Evolutionary conservation across 768 basidiomycete species (phyloP), one percentile per base, ranked within the genome.

Genomic region (Scleroderma bovista): DNA sequence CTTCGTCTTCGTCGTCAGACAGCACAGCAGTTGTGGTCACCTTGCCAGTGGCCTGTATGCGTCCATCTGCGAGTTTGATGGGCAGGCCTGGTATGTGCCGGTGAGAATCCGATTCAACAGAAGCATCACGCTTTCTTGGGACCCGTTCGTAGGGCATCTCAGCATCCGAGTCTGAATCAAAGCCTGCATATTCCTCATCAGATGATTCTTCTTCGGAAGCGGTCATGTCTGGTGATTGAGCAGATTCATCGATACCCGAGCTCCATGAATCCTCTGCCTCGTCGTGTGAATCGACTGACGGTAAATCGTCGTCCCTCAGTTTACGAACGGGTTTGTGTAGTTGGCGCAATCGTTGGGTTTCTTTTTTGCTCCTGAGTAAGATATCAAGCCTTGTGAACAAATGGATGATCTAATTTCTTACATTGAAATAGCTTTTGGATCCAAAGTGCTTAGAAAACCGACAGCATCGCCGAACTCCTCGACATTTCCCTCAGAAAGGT

Each of bases 61-160:
- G 80, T 1, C 94, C 94, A 54, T 88, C 77, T 3, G 84, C 75
- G 2, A 95, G 75, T 67, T 96, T 97, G 60, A 95, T 93, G 10
- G 94, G 91, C 26, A 95, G 72, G 15, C 85, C 74, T 44, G 77
- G 73, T 42, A 86, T 73, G 41, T 73, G 75, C 51, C 74, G 72
- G 33, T 72, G 74, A 52, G 77, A 69, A 43, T 77, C 69, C 20
- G 69, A 57, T 44, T 78, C 73, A 70, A 75, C 74, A 11, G 72
- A 69, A n/a, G 62, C 59, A 17, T 66, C 73, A 44, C 68, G 72
- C 60, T 72, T 77, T 41, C 87, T 78, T 13, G 85, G 80, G 26
- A 67, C 67, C 20, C 67, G 71, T 65, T 92, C 90, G 59, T 91
- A 90, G 17, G 80, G 72, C 79, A 87, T 86, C 67, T 90, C 88